These are phyloP conservation scores for Hypoxylon fuscum DNA, from an alignment of 495 filamentous ascomycete genomes.

Conservation along the genomic window DNA sequence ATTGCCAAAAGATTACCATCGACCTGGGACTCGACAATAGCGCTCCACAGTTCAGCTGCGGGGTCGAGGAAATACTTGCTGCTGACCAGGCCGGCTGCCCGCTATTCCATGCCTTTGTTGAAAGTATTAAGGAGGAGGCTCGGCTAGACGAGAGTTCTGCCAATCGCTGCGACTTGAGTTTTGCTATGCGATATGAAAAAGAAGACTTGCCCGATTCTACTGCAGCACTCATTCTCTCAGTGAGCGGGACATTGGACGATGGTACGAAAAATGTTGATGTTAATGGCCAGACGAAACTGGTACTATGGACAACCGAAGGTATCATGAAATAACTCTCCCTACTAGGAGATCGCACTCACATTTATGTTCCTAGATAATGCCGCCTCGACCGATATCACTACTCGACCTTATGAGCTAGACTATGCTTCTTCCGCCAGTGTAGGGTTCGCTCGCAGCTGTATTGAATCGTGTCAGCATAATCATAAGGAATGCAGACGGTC, in stretches of 20 bases:
- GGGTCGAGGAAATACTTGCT: conserved; percentile 8
- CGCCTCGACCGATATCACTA: conserved; percentile 18
- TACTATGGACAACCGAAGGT: conserved; percentile 3
- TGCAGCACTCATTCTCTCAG: neutral
- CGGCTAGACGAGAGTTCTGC: neutral
- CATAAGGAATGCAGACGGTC: conserved; percentile 17
- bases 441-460: conserved; percentile 15
- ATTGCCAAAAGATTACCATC: conserved; percentile 16
- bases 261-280: neutral
- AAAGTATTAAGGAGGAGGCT: neutral
- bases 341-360: neutral
- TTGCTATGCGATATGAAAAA: neutral
- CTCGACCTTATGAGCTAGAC: conserved; percentile 31
- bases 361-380: conserved; percentile 4
- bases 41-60: conserved; percentile 6
- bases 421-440: conserved; percentile 13
- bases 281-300: neutral
- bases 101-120: conserved; percentile 25
- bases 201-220: neutral
- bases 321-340: neutral
- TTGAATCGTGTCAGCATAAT: conserved; percentile 10
- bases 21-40: neutral
- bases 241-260: neutral
- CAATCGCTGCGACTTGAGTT: neutral
- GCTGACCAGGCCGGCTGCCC: conserved; percentile 27